Evolutionary conservation across 2,329 filamentous ascomycete genomes (phyloP).

Genomic region (Xylariaceae sp.): DNA sequence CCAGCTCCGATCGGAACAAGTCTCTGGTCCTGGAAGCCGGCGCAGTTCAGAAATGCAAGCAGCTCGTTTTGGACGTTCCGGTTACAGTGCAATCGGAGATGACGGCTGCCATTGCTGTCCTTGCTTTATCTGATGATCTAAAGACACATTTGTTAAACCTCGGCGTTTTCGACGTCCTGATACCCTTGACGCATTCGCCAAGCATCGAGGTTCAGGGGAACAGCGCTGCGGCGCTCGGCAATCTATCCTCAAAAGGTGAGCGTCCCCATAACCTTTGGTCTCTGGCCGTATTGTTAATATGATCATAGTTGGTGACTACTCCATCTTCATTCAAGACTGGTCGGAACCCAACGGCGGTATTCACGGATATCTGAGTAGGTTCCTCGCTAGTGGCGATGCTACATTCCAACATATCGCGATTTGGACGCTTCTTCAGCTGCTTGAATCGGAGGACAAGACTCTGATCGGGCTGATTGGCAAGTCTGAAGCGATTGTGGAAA

Average conservation of each 20-base stretch:
- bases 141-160: slow-evolving; percentile 89
- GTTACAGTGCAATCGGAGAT: slow-evolving; percentile 97
- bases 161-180: slow-evolving; percentile 94
- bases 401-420: slow-evolving; percentile 99
- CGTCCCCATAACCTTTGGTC: background rate
- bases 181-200: slow-evolving; percentile 90
- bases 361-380: slow-evolving; percentile 90
- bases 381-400: slow-evolving; percentile 89
- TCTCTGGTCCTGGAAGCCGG: slow-evolving; percentile 95
- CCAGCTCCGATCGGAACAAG: slow-evolving; percentile 97
- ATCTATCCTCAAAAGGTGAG: slow-evolving; percentile 93
- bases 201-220: slow-evolving; percentile 99
- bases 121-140: slow-evolving; percentile 92
- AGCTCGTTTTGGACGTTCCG: slow-evolving; percentile 89
- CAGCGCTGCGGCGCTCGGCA: slow-evolving; percentile 92
- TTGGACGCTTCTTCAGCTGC: slow-evolving; percentile 92
- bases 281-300: slow-evolving; percentile 11
- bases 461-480: slow-evolving; percentile 88
- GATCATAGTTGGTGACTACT: slow-evolving; percentile 83
- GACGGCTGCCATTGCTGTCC: slow-evolving; percentile 97
- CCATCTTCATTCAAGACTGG: slow-evolving; percentile 95
- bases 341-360: slow-evolving; percentile 89
- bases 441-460: slow-evolving; percentile 91
- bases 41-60: slow-evolving; percentile 97
- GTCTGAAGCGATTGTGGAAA: slow-evolving; percentile 86